phyloP scores from a whole-genome alignment of 345 rosid genomes.

The Hibiscus tridactylites region DNA sequence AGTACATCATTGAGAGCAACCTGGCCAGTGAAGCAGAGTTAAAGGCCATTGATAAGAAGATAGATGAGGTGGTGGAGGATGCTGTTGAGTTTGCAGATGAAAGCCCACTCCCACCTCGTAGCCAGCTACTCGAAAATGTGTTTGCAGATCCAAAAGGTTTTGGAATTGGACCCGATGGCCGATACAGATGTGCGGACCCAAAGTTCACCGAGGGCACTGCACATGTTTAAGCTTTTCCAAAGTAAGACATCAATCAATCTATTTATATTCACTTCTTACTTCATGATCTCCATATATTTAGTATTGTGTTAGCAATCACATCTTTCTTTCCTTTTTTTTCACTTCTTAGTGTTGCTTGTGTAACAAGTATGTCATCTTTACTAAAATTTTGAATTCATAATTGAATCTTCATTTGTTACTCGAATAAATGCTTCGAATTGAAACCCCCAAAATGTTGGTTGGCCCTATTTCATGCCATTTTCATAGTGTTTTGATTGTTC shows the following conservation, averaged over 20 bases:
- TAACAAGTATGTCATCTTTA: not conserved
- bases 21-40: not conserved
- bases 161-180: not conserved
- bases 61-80: not conserved
- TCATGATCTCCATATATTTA: not conserved
- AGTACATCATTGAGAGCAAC: not conserved
- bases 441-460: not conserved
- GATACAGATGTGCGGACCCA: not conserved
- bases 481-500: not conserved
- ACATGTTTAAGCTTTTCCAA: not conserved
- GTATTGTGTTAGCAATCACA: not conserved
- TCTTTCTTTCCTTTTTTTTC: too few species aligned
- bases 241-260: not conserved
- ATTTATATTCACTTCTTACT: not conserved
- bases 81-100: not conserved
- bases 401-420: not conserved
- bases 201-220: not conserved
- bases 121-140: not conserved
- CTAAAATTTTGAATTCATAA: not conserved
- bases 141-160: not conserved
- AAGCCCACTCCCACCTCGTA: not conserved
- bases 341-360: not conserved
- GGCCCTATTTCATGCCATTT: not conserved
- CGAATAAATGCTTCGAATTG: not conserved
- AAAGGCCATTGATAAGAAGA: not conserved